Conservation (phyloP, 176 grass and related monocot genomes). For the Dendrocalamus sinicus region DNA sequence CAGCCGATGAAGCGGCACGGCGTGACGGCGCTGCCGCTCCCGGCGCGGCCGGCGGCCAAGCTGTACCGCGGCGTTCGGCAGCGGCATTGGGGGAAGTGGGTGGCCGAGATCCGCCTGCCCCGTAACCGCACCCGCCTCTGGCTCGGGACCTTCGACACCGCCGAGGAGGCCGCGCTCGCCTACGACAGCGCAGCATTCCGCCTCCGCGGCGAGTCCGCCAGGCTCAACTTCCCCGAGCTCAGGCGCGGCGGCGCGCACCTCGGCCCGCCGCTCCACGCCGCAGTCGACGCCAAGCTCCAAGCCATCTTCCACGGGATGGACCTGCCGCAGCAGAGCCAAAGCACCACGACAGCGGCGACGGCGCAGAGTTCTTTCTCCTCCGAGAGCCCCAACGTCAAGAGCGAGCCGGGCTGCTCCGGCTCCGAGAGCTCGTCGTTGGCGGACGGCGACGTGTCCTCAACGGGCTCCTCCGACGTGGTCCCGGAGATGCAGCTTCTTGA, state of each 20-base stretch:
- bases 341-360: constrained; percentile 17
- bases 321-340: constrained; percentile 23
- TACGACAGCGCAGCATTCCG: constrained; percentile 72
- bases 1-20: constrained; percentile 71
- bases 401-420: constrained; percentile 45
- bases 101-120: constrained; percentile 79
- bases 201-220: constrained; percentile 63
- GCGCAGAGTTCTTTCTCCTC: constrained; percentile 21
- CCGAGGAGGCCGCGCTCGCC: constrained; percentile 81
- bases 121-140: constrained; percentile 85
- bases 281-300: constrained; percentile 65
- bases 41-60: constrained; percentile 47
- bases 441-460: constrained; percentile 60
- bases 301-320: constrained; percentile 55
- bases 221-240: constrained; percentile 78
- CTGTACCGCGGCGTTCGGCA: constrained; percentile 85
- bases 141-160: constrained; percentile 94
- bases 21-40: not conserved
- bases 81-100: constrained; percentile 86
- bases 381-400: constrained; percentile 47
- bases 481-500: constrained; percentile 67
- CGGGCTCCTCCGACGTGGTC: constrained; percentile 43
- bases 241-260: constrained; percentile 51
- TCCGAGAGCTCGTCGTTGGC: constrained; percentile 50
- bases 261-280: constrained; percentile 63